Percentiles rank a stretch among this genome's conserved stretches.
These are phyloP conservation scores for Boletus sp. DNA, from an alignment of 768 basidiomycete genomes.

Conservation along the genomic window DNA sequence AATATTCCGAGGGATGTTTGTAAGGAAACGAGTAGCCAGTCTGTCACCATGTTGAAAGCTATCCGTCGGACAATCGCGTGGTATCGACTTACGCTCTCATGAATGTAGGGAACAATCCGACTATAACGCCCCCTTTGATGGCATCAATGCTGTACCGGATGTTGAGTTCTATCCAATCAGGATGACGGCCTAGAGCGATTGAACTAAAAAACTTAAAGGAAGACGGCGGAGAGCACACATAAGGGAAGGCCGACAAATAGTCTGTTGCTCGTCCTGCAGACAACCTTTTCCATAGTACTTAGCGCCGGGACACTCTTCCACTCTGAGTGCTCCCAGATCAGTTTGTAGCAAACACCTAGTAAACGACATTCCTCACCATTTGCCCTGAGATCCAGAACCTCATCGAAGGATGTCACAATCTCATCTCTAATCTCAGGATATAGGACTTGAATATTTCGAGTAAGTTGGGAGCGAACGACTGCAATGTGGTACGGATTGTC, in stretches of 20 bases:
- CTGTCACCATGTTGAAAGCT: neutral
- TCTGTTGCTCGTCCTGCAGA: constrained; percentile 44
- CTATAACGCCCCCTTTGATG: constrained; percentile 10
- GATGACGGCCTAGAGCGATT: constrained; percentile 9
- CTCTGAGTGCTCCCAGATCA: constrained; percentile 25
- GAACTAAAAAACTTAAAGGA: neutral
- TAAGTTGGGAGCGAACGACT: constrained; percentile 30
- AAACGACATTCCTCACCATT: constrained; percentile 9
- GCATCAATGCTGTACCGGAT: constrained; percentile 31
- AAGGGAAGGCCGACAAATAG: constrained; percentile 49
- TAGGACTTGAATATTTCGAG: constrained; percentile 37
- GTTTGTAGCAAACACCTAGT: no score
- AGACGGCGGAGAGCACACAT: constrained; percentile 28
- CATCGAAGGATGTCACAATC: constrained; percentile 38
- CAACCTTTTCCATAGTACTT: constrained; percentile 31
- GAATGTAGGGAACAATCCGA: constrained; percentile 31
- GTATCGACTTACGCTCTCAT: neutral
- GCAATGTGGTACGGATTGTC: constrained; percentile 32
- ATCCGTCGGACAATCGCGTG: neutral
- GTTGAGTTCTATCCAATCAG: constrained; percentile 34
- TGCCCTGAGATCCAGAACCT: constrained; percentile 28
- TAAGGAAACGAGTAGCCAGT: neutral
- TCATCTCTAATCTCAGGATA: constrained; percentile 46
- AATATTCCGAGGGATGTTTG: neutral
- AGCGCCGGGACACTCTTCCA: constrained; percentile 37